A percentile compares a stretch with the other conserved stretches of the same genome.
Evolutionary conservation across 169 alveolate species (phyloP).

Genomic region (Plasmodium berghei): DNA sequence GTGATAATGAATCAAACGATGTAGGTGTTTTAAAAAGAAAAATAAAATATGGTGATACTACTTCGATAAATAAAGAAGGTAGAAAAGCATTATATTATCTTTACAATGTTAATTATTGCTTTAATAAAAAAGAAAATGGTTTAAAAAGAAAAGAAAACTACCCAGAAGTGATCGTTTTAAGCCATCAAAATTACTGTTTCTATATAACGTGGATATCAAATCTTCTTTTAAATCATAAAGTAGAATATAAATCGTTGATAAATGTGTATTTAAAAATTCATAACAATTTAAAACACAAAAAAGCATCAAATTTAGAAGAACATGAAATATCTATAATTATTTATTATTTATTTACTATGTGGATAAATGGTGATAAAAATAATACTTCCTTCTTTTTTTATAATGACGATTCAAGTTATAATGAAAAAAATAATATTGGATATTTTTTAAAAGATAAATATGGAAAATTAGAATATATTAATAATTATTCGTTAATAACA

Average conservation of each 20-base stretch:
- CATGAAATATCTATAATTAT: conserved; percentile 52
- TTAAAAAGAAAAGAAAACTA: neutral
- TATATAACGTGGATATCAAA: conserved; percentile 63
- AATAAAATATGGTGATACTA: conserved; percentile 1
- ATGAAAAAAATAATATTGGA: conserved; percentile 47
- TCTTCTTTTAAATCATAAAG: conserved; percentile 50
- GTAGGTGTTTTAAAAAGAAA: neutral
- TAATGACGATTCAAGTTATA: conserved; percentile 56
- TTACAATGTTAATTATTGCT: conserved; percentile 52
- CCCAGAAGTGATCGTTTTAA: conserved; percentile 41
- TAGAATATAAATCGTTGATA: conserved; percentile 59
- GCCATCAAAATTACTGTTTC: conserved; percentile 65
- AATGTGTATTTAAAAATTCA: conserved; percentile 46
- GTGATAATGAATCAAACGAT: neutral
- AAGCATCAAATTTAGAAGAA: conserved; percentile 31
- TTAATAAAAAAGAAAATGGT: neutral
- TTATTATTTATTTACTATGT: conserved; percentile 66
- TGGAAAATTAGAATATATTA: conserved; percentile 44
- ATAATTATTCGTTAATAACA: conserved; percentile 54
- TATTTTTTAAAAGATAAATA: conserved; percentile 60
- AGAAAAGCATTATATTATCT: conserved; percentile 51
- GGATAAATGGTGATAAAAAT: conserved; percentile 73
- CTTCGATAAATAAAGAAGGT: conserved; percentile 31
- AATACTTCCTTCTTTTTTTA: conserved; percentile 51
- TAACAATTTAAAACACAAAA: conserved; percentile 39